A percentile compares a stretch with the other conserved stretches of the same genome.
Conservation (phyloP, 2,329 filamentous ascomycete species). For the Claviceps sorghi region DNA sequence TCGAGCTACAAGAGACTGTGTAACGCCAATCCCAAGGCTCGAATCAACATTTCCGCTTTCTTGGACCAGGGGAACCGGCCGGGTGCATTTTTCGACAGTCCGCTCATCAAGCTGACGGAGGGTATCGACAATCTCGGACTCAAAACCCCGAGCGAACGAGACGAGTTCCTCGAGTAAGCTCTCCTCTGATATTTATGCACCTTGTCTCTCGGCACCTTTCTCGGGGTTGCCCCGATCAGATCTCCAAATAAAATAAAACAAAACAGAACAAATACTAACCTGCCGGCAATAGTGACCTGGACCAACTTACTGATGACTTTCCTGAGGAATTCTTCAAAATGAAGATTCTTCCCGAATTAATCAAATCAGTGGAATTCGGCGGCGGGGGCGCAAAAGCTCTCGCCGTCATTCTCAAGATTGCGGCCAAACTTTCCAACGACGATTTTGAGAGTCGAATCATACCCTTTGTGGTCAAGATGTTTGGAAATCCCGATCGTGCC, state of each 20-base stretch:
- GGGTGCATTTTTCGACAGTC: slow-evolving; percentile 83
- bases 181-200: slow-evolving; percentile 10
- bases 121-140: slow-evolving; percentile 86
- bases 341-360: slow-evolving; percentile 83
- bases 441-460: slow-evolving; percentile 78
- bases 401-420: slow-evolving; percentile 76
- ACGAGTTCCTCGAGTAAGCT: slow-evolving; percentile 60
- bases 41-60: slow-evolving; percentile 72
- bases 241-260: background rate
- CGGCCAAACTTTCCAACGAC: slow-evolving; percentile 70
- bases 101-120: slow-evolving; percentile 81
- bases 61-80: slow-evolving; percentile 73
- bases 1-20: slow-evolving; percentile 80
- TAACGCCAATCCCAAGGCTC: slow-evolving; percentile 76
- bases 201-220: background rate
- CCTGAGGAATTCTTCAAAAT: slow-evolving; percentile 97
- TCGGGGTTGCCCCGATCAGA: too few relatives aligned
- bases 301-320: slow-evolving; percentile 80
- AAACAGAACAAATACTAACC: too few relatives aligned
- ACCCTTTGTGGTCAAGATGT: slow-evolving; percentile 75
- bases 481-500: slow-evolving; percentile 80
- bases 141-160: slow-evolving; percentile 70
- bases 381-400: slow-evolving; percentile 90
- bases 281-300: slow-evolving; percentile 46
- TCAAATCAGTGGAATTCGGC: slow-evolving; percentile 99